Evolutionary conservation across 495 filamentous ascomycete genomes (phyloP).

Genomic region (Lentithecium fluviatile): DNA sequence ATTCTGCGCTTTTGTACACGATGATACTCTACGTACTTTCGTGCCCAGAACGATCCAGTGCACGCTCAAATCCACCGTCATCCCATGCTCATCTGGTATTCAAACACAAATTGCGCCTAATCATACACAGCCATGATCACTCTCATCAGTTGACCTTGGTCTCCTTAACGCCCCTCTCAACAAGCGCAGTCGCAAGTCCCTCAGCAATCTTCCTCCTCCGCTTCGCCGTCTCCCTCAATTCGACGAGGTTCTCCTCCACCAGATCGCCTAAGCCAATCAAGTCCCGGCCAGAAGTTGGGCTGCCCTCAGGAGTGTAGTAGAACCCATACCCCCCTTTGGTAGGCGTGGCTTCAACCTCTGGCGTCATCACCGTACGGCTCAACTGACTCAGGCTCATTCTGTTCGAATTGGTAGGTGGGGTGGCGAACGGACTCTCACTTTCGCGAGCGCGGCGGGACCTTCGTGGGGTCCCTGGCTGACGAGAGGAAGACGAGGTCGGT

Average conservation of each 20-base stretch:
- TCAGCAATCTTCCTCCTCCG: slow-evolving; percentile 48
- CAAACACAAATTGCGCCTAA: not conserved
- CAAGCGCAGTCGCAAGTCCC: slow-evolving; percentile 9
- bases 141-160: slow-evolving; percentile 8
- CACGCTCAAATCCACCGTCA: not conserved
- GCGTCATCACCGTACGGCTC: slow-evolving; percentile 45
- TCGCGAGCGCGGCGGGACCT: slow-evolving; percentile 31
- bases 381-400: slow-evolving; percentile 42
- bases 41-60: not conserved
- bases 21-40: not conserved
- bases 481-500: slow-evolving; percentile 10
- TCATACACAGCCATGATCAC: slow-evolving; percentile 14
- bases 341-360: slow-evolving; percentile 26
- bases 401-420: slow-evolving; percentile 51
- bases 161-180: slow-evolving; percentile 18
- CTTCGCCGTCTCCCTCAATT: slow-evolving; percentile 57
- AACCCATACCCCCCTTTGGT: slow-evolving; percentile 28
- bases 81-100: not conserved
- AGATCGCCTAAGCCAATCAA: slow-evolving; percentile 42
- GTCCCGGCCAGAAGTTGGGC: slow-evolving; percentile 36
- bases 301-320: slow-evolving; percentile 45
- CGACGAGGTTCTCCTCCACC: slow-evolving; percentile 55
- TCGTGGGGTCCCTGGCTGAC: slow-evolving; percentile 9
- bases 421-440: slow-evolving; percentile 61
- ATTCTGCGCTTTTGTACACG: not conserved